These are phyloP conservation scores for Aspergillus ibericus DNA, from an alignment of 2,329 filamentous ascomycete genomes.

Conservation along the genomic window DNA sequence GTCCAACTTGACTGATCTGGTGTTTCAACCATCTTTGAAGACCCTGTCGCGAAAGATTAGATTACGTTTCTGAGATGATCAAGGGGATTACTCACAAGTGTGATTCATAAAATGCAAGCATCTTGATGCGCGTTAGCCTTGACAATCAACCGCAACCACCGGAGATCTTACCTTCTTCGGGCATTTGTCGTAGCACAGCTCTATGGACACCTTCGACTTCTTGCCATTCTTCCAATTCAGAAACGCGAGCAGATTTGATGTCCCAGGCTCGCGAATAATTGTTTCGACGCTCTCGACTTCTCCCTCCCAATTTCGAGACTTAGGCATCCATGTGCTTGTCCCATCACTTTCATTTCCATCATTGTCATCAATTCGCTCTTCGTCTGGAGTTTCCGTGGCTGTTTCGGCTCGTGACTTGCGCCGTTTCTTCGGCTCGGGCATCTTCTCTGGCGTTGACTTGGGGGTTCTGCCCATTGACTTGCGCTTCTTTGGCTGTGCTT, in stretches of 20 bases:
- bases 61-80: background rate
- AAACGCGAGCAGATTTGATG: conserved; percentile 38
- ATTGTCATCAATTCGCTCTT: background rate
- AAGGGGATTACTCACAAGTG: conserved; percentile 42
- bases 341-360: background rate
- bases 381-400: background rate
- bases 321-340: conserved; percentile 39
- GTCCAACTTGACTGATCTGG: background rate
- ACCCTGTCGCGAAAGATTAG: conserved; percentile 29
- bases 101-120: conserved; percentile 51
- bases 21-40: conserved; percentile 34
- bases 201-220: conserved; percentile 43
- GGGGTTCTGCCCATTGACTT: conserved; percentile 34
- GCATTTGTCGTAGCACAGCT: conserved; percentile 45
- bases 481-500: conserved; percentile 29
- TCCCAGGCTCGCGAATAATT: conserved; percentile 40
- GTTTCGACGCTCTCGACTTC: conserved; percentile 46
- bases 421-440: conserved; percentile 19
- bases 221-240: conserved; percentile 48
- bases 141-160: background rate
- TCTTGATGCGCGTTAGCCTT: conserved; percentile 31
- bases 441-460: conserved; percentile 25
- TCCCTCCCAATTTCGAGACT: conserved; percentile 45
- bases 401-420: conserved; percentile 13
- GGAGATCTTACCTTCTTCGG: conserved; percentile 39